Percentiles rank a stretch among this genome's conserved stretches.
These are phyloP conservation scores for Amyloporia xantha DNA, from an alignment of 768 basidiomycete species.

Conservation along the genomic window DNA sequence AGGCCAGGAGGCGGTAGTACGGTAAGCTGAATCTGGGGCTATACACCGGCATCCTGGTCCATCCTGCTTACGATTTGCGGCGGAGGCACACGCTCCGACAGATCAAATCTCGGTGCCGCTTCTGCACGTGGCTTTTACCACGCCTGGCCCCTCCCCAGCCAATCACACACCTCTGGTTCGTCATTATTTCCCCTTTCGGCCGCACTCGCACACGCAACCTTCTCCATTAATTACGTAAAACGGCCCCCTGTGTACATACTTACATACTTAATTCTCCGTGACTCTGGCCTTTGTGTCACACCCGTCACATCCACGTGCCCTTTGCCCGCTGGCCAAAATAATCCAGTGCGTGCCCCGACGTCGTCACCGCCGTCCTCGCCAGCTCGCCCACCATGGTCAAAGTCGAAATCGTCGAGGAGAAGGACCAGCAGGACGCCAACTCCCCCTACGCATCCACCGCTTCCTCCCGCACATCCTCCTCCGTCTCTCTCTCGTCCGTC, in stretches of 20 bases:
- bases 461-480: conserved; percentile 65
- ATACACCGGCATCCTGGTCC: neutral
- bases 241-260: neutral
- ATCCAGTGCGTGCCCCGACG: neutral
- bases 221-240: neutral
- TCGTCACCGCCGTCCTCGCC: conserved; percentile 8
- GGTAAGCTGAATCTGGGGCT: conserved; percentile 1
- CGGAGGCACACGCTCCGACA: neutral
- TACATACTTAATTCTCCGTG: too few species aligned
- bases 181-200: neutral
- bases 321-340: neutral
- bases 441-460: conserved; percentile 74
- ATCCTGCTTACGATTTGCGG: conserved; percentile 4
- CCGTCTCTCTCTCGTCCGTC: conserved; percentile 74
- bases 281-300: too few species aligned
- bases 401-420: conserved; percentile 82
- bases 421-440: conserved; percentile 47
- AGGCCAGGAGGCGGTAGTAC: too few species aligned
- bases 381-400: conserved; percentile 68
- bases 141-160: neutral
- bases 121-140: neutral
- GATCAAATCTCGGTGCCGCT: conserved; percentile 5
- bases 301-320: conserved; percentile 1
- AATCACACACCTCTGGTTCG: neutral
- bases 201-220: neutral